phyloP scores from a whole-genome alignment of 129 eudicot genomes.

The Lactuca saligna region DNA sequence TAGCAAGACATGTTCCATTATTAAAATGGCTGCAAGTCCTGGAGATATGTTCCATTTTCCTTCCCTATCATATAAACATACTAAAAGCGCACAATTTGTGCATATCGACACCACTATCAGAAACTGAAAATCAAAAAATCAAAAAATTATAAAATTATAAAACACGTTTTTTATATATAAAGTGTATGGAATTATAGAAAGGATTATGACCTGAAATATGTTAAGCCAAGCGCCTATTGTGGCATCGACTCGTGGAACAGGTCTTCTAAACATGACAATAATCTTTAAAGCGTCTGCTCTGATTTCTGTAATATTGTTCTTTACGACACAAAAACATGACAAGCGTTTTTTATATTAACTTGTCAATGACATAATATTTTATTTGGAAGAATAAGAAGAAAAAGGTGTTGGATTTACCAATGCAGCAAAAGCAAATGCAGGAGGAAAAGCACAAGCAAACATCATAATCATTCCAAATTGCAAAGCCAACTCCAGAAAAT shows the following conservation, averaged over 20 bases:
- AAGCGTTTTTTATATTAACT: too few relatives aligned
- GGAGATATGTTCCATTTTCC: conserved; percentile 91
- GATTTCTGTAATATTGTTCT: conserved; percentile 85
- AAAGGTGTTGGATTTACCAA: conserved; percentile 49
- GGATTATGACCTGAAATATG: conserved; percentile 71
- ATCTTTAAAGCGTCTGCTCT: conserved; percentile 94
- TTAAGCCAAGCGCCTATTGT: conserved; percentile 96
- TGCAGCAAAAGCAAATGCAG: conserved; percentile 80
- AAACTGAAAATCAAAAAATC: conserved; percentile 54
- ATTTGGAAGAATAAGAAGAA: too few relatives aligned
- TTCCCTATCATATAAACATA: conserved; percentile 75
- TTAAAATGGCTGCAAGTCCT: conserved; percentile 86
- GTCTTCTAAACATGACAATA: conserved; percentile 81
- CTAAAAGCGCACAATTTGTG: conserved; percentile 83
- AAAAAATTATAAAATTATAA: conserved; percentile 7
- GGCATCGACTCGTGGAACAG: conserved; percentile 75
- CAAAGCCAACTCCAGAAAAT: conserved; percentile 86
- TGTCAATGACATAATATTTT: too few relatives aligned
- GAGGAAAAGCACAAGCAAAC: conserved; percentile 99
- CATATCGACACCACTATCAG: conserved; percentile 90
- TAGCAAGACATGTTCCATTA: conserved; percentile 86
- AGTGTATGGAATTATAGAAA: background rate
- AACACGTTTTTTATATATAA: conserved; percentile 5
- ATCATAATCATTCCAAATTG: conserved; percentile 98
- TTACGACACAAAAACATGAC: conserved; percentile 22